Evolutionary conservation across 257 asterid species (phyloP).

Genomic region (Petrea volubilis): DNA sequence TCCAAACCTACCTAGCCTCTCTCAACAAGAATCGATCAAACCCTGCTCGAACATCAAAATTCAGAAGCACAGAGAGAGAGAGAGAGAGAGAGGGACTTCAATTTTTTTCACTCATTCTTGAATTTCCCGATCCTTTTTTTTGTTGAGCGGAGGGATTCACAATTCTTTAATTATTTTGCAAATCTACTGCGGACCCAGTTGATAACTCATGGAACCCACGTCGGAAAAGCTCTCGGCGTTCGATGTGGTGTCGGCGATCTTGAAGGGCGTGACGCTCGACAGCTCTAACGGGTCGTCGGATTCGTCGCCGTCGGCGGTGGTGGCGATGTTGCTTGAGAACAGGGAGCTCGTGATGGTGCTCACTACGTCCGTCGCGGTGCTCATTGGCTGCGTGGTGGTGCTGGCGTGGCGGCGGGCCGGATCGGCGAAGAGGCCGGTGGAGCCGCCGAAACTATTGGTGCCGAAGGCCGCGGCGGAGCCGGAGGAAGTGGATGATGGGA

Average conservation of each 20-base stretch:
- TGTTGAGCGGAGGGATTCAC: neutral
- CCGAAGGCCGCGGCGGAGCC: slow-evolving; percentile 51
- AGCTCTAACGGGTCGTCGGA: slow-evolving; percentile 46
- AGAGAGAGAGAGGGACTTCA: neutral
- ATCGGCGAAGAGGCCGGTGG: slow-evolving; percentile 43
- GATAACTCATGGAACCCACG: slow-evolving; percentile 45
- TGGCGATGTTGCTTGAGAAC: slow-evolving; percentile 65
- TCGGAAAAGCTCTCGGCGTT: slow-evolving; percentile 67
- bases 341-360: slow-evolving; percentile 67
- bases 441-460: slow-evolving; percentile 44
- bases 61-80: slow-evolving; percentile 18
- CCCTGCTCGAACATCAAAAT: neutral
- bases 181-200: slow-evolving; percentile 12
- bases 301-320: slow-evolving; percentile 40
- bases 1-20: slow-evolving; percentile 28
- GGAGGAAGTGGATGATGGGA: slow-evolving; percentile 83
- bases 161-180: neutral
- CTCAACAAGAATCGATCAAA: slow-evolving; percentile 15
- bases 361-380: slow-evolving; percentile 77
- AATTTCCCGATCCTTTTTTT: neutral
- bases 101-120: slow-evolving; percentile 4
- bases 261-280: slow-evolving; percentile 52
- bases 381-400: slow-evolving; percentile 72
- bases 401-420: slow-evolving; percentile 71
- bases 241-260: slow-evolving; percentile 67